These are phyloP conservation scores for Staphylotrichum tortipilum DNA, from an alignment of 495 filamentous ascomycete genomes.

Conservation along the genomic window DNA sequence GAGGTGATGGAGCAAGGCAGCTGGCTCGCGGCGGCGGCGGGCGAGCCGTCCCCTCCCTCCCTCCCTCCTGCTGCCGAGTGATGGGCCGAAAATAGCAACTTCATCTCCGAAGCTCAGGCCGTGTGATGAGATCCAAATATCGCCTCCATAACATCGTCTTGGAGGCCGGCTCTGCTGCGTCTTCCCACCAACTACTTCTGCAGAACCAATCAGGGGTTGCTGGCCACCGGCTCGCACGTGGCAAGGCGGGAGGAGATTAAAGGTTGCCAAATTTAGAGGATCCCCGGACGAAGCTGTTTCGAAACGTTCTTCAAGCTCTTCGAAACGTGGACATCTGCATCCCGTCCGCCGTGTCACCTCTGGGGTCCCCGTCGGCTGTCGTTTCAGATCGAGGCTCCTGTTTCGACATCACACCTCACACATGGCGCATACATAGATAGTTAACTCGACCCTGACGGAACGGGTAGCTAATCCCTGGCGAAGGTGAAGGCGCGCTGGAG, in stretches of 20 bases:
- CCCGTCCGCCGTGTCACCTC: background rate
- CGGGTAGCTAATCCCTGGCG: too few species aligned
- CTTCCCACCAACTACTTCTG: background rate
- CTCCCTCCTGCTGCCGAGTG: too few species aligned
- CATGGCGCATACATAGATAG: too few species aligned
- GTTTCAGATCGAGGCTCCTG: constrained; percentile 7
- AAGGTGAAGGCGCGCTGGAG: too few species aligned
- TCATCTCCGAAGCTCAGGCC: background rate
- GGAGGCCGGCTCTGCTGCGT: too few species aligned
- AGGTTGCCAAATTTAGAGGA: constrained; percentile 14
- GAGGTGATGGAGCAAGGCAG: constrained; percentile 12
- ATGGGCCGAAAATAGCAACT: constrained; percentile 11
- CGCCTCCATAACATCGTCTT: too few species aligned
- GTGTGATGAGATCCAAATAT: background rate
- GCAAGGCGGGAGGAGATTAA: constrained; percentile 10
- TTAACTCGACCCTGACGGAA: too few species aligned
- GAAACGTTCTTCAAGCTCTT: constrained; percentile 19
- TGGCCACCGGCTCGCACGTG: constrained; percentile 5
- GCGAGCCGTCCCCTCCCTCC: background rate
- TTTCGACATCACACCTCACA: background rate
- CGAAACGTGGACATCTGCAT: constrained; percentile 13
- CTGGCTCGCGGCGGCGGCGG: background rate
- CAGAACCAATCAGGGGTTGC: background rate
- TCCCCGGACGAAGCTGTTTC: constrained; percentile 11
- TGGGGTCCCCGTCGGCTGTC: background rate